Base-by-base conservation (phyloP, 441 rosid genomes). In the Kokia cookei region DNA sequence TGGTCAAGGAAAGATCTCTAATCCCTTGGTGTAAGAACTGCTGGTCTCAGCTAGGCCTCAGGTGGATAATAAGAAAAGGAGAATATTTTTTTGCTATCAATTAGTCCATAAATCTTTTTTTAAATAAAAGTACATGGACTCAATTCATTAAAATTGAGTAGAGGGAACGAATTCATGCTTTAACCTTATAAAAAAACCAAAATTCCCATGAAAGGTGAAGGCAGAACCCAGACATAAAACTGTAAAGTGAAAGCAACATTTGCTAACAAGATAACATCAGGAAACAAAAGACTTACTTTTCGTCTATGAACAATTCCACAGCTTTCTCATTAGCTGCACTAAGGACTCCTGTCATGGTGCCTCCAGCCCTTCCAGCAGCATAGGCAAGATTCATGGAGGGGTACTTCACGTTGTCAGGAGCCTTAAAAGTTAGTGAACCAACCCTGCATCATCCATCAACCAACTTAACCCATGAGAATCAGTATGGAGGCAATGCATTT, bases 261-360 rank as follows among this genome's bases (percentile, higher is more conserved):
- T 57, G 10, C 17, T 48, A 17, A 22, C 68, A 73, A 29, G 40
- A 73, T 22, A 29, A 60, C 7, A 65, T 45, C 4, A 10, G 58
- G 50, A 64, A n/a, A 64, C 35, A 58, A 24, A 29, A 35, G 24
- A 70, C 90, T 1, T 89, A 95, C 99, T 89, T 84, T 80, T 91
- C 98, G 77, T 86, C 76, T 6, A 95, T 88, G 84, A 95, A 93
- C 95, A 93, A 80, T 82, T 91, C 96, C 11, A 93, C 97, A 0
- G 98, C 98, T 81, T 90, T 90, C 85, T 95, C 99, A 9, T 95
- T 95, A 47, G 99, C 99, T 37, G 99, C 98, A 42, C 99, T 95
- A 61, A 95, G 97, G 76, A 95, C 98, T 84, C 97, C 98, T 0
- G 98, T 95, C 97, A 94, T 92, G 45, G 98, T 94, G 69, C 98